These are phyloP conservation scores for Apiospora rasikravindrae DNA, from an alignment of 2,329 filamentous ascomycete species.

Conservation along the genomic window DNA sequence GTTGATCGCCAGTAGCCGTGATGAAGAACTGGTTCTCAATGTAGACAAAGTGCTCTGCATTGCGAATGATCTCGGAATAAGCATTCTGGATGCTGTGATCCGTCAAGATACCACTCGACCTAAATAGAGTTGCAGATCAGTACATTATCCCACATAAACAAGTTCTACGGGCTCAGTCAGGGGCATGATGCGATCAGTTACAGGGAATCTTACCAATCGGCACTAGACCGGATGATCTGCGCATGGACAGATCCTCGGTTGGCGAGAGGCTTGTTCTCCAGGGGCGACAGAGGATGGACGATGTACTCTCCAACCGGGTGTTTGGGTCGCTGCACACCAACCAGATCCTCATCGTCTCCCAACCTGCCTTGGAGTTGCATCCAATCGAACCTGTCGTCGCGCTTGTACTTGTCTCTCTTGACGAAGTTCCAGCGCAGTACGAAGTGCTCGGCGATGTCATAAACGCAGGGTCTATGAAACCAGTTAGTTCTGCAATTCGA, in stretches of 20 bases:
- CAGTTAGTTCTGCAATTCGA: not conserved
- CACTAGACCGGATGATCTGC: conserved; percentile 87
- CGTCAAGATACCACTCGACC: conserved; percentile 87
- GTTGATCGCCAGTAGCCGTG: conserved; percentile 88
- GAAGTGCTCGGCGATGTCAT: conserved; percentile 96
- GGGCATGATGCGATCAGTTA: not conserved
- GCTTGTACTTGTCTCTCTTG: conserved; percentile 98
- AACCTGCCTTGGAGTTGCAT: conserved; percentile 77
- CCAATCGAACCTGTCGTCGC: conserved; percentile 84
- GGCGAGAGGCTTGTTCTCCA: conserved; percentile 68
- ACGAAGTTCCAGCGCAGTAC: conserved; percentile 94
- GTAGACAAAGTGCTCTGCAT: conserved; percentile 91
- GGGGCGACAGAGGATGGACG: conserved; percentile 74
- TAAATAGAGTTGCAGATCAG: not conserved
- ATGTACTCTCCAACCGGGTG: conserved; percentile 89
- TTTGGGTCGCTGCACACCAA: conserved; percentile 86
- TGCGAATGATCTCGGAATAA: conserved; percentile 82
- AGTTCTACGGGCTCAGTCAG: not conserved
- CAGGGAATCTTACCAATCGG: conserved; percentile 71
- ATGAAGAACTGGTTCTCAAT: conserved; percentile 99
- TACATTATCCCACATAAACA: not conserved
- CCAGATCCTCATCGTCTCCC: conserved; percentile 80
- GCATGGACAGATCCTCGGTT: conserved; percentile 77
- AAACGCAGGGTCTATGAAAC: conserved; percentile 74
- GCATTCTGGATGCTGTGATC: conserved; percentile 90